Base-by-base conservation (phyloP, 2,329 filamentous ascomycete species). In the Fusarium duplospermum region DNA sequence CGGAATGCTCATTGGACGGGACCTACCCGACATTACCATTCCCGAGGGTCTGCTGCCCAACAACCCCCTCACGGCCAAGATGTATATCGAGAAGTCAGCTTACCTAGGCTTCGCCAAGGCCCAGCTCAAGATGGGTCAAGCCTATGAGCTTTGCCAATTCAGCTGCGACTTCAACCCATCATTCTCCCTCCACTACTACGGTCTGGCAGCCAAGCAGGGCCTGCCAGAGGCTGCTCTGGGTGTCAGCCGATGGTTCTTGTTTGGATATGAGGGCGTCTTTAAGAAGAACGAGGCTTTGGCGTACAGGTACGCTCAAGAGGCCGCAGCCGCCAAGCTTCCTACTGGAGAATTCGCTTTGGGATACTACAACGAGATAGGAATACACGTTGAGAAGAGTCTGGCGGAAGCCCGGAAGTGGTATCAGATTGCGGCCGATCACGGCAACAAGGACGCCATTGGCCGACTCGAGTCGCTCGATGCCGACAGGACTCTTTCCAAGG, bases 171-270 rank as follows among this genome's bases (percentile, higher is more conserved):
- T 99, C 83, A 95, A 97, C 78, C 95, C 96, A 1, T 93, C 94
- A 1, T 89, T 97, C 67, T 98, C 96, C 1, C 84, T 99, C 63
- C 96, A 99, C 81, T 99, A 99, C 85, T 98, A 98, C 80, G 94
- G 94, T 40, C 88, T 99, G 35, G 96, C 96, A 24, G 93, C 96
- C 14, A 92, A 93, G 74, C 96, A 98, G 84, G 96, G 95, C 20
- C 95, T 98, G 78, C 88, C 95, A 0, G 96, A 99, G 81, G 96
- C 96, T 0, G 95, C 98, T 69, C 93, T 99, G 84, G 95, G 96
- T 31, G 95, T 99, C 70, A 98, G 96, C 83, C 96, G 98, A 83
- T 99, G 96, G 96, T 99, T 98, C 81, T 88, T 99, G 31, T 98
- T 97, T 79, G 96, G 96, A 4, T 95, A 96, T 74, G 96, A 98